phyloP scores from a whole-genome alignment of 768 basidiomycete species.

The Peribolospora kevripleyi region DNA sequence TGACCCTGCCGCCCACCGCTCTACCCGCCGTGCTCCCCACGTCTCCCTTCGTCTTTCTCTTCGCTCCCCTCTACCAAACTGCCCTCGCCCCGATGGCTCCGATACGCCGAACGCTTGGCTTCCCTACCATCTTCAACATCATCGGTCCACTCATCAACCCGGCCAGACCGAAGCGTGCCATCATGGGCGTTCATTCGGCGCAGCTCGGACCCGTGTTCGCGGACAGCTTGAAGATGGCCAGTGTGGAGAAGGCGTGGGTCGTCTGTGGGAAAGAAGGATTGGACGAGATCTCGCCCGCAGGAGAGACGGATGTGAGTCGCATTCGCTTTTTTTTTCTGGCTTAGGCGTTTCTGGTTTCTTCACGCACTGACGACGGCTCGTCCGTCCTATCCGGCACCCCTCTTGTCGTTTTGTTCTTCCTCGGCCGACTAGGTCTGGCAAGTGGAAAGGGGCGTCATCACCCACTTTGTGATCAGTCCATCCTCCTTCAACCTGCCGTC shows the following conservation, averaged over 20 bases:
- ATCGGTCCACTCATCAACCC: conserved; percentile 89
- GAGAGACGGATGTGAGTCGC: conserved; percentile 48
- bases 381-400: neutral
- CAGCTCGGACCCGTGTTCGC: conserved; percentile 65
- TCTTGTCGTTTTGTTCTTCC: neutral
- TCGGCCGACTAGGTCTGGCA: conserved; percentile 32
- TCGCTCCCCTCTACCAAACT: conserved; percentile 85
- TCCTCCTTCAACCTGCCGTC: conserved; percentile 53
- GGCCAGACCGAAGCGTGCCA: conserved; percentile 58
- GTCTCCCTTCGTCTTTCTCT: conserved; percentile 68
- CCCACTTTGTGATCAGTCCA: conserved; percentile 30
- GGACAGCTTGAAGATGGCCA: conserved; percentile 40
- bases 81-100: conserved; percentile 57
- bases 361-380: too few relatives aligned
- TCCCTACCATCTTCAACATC: conserved; percentile 89
- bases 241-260: conserved; percentile 62
- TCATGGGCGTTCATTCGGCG: conserved; percentile 65
- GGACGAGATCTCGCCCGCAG: conserved; percentile 89
- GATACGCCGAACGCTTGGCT: conserved; percentile 60
- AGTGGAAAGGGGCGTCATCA: conserved; percentile 34
- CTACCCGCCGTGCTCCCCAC: conserved; percentile 27
- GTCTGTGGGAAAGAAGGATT: conserved; percentile 79
- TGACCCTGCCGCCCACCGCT: conserved; percentile 33
- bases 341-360: neutral
- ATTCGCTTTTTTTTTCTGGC: neutral